Percentiles rank a stretch among this genome's conserved stretches.
Evolutionary conservation across 768 basidiomycete species (phyloP).

Genomic region (Termitomyces bulborhizus): DNA sequence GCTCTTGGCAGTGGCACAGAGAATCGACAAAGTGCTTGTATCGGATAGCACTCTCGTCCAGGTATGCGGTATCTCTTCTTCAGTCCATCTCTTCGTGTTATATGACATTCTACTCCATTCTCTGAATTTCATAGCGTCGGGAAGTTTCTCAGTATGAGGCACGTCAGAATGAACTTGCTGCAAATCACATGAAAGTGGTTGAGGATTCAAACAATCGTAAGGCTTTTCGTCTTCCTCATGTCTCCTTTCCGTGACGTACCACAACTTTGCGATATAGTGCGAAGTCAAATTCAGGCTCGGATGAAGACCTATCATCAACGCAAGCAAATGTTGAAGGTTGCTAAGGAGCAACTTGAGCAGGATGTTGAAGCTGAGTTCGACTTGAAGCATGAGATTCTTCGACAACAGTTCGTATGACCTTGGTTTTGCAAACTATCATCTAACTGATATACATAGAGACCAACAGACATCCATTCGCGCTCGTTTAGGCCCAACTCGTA

Average conservation of each 20-base stretch:
- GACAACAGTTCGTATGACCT: slow-evolving; percentile 27
- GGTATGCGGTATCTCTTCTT: slow-evolving; percentile 27
- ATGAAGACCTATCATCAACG: slow-evolving; percentile 36
- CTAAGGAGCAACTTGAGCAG: slow-evolving; percentile 30
- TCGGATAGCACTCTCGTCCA: slow-evolving; percentile 31
- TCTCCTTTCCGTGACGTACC: slow-evolving; percentile 5
- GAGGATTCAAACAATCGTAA: slow-evolving; percentile 41
- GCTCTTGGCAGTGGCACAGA: slow-evolving; percentile 39
- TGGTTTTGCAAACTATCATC: not conserved
- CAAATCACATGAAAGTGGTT: slow-evolving; percentile 34
- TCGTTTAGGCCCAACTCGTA: slow-evolving; percentile 48
- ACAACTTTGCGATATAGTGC: slow-evolving; percentile 18
- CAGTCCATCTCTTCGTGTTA: slow-evolving; percentile 1
- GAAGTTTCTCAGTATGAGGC: slow-evolving; percentile 63
- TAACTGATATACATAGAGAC: slow-evolving; percentile 30
- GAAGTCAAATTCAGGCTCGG: slow-evolving; percentile 23
- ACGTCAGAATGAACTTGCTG: slow-evolving; percentile 43
- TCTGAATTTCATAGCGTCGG: slow-evolving; percentile 39
- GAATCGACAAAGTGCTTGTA: slow-evolving; percentile 41
- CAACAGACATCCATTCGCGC: slow-evolving; percentile 40
- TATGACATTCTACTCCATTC: slow-evolving; percentile 2
- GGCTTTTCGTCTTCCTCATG: slow-evolving; percentile 11
- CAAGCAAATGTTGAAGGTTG: slow-evolving; percentile 39
- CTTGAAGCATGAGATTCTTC: slow-evolving; percentile 25
- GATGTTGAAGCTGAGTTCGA: slow-evolving; percentile 20